phyloP scores from a whole-genome alignment of 352 stramenopile species.

The Globisporangium cystogenes region DNA sequence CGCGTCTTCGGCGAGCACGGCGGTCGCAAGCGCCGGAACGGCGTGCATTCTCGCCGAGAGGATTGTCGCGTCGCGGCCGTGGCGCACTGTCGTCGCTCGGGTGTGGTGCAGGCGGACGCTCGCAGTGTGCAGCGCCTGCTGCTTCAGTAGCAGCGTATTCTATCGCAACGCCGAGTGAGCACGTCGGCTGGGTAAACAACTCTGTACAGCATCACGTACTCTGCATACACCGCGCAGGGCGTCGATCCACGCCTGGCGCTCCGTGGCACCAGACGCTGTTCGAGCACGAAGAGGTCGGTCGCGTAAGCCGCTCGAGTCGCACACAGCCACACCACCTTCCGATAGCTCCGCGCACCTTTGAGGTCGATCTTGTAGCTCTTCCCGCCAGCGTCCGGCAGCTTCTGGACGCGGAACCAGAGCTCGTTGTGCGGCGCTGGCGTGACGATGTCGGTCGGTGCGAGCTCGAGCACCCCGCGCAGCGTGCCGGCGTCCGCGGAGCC shows the following conservation, averaged over 20 bases:
- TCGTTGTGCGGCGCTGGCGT: conserved; percentile 40
- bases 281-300: not conserved
- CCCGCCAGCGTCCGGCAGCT: conserved; percentile 32
- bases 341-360: conserved; percentile 28
- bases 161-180: not conserved
- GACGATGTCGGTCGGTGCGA: conserved; percentile 40
- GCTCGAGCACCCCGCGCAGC: conserved; percentile 38
- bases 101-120: conserved; percentile 14
- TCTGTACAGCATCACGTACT: conserved; percentile 15
- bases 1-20: conserved; percentile 10
- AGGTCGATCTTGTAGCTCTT: conserved; percentile 69
- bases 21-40: conserved; percentile 3
- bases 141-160: conserved; percentile 15
- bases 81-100: conserved; percentile 18
- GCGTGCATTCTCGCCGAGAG: conserved; percentile 12
- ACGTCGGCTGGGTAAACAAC: not conserved
- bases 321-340: not conserved
- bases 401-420: conserved; percentile 58
- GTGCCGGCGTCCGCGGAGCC: conserved; percentile 17
- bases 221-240: conserved; percentile 39
- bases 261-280: conserved; percentile 31
- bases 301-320: not conserved
- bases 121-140: conserved; percentile 15
- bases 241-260: conserved; percentile 63
- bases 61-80: conserved; percentile 23